Evolutionary conservation across 148 eudicot species (phyloP).

Genomic region (Nyssa sinensis): DNA sequence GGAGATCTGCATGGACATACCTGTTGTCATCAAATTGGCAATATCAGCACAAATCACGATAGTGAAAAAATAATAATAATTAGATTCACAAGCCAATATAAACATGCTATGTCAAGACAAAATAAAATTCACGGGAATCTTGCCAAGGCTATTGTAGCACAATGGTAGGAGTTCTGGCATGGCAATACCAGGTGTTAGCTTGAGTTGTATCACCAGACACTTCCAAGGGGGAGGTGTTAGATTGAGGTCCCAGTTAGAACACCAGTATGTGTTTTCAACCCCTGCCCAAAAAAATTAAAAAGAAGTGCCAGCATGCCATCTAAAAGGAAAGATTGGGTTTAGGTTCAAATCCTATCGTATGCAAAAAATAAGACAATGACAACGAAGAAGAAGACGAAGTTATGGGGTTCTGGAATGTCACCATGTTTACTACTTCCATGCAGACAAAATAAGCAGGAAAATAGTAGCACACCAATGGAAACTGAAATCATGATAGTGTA

Average conservation of each 20-base stretch:
- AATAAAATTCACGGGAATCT: not conserved
- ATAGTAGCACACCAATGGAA: not conserved
- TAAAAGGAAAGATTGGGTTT: not conserved
- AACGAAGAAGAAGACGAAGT: too few relatives aligned
- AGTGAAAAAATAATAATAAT: constrained; percentile 1
- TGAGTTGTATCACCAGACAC: not conserved
- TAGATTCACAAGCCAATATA: not conserved
- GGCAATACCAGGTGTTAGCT: not conserved
- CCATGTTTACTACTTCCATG: not conserved
- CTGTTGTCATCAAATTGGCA: constrained; percentile 31
- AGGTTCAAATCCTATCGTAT: not conserved
- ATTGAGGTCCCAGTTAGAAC: not conserved
- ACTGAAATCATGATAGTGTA: not conserved
- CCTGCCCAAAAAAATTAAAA: not conserved
- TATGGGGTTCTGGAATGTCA: not conserved
- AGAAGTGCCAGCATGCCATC: not conserved
- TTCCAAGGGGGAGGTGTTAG: not conserved
- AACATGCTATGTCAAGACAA: not conserved
- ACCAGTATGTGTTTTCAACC: too few relatives aligned
- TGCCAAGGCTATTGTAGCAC: not conserved
- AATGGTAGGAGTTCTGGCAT: not conserved
- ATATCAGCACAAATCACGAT: constrained; percentile 2
- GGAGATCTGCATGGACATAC: constrained; percentile 98
- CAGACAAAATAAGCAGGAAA: not conserved
- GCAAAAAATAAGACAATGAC: too few relatives aligned